phyloP scores from a whole-genome alignment of 192 early-diverging fungal genomes.

The Lobosporangium transversale region DNA sequence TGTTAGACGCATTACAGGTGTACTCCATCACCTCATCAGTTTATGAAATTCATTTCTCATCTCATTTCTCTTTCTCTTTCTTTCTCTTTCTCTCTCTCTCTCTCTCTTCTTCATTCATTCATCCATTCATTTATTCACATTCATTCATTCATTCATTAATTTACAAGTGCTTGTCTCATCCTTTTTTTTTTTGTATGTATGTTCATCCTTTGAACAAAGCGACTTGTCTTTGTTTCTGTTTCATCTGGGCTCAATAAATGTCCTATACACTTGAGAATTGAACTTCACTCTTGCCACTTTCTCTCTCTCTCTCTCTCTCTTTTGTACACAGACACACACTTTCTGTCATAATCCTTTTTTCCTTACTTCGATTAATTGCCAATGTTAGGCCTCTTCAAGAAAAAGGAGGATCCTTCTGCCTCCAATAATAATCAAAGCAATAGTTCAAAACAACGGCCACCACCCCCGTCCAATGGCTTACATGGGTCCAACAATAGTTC shows the following conservation, averaged over 20 bases:
- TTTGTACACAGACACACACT: background rate
- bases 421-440: background rate
- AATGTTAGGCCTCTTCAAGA: too few species aligned
- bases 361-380: too few species aligned
- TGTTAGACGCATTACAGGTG: too few species aligned
- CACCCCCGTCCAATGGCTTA: slow-evolving; percentile 42
- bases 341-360: slow-evolving; percentile 26
- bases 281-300: background rate
- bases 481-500: slow-evolving; percentile 9
- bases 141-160: background rate
- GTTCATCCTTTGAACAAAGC: background rate
- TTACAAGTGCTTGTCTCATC: background rate
- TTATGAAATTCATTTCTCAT: background rate
- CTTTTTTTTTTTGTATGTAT: background rate
- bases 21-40: background rate
- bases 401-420: slow-evolving; percentile 35
- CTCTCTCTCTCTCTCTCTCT: background rate
- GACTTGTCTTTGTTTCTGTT: too few species aligned
- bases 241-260: too few species aligned
- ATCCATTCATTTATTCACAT: background rate
- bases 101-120: background rate
- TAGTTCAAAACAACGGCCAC: slow-evolving; percentile 23
- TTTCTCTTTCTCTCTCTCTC: background rate
- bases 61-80: background rate
- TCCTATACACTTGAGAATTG: too few species aligned